These are phyloP conservation scores for Chlamydomonas sp. DNA, from an alignment of 139 green algal species.

Conservation along the genomic window DNA sequence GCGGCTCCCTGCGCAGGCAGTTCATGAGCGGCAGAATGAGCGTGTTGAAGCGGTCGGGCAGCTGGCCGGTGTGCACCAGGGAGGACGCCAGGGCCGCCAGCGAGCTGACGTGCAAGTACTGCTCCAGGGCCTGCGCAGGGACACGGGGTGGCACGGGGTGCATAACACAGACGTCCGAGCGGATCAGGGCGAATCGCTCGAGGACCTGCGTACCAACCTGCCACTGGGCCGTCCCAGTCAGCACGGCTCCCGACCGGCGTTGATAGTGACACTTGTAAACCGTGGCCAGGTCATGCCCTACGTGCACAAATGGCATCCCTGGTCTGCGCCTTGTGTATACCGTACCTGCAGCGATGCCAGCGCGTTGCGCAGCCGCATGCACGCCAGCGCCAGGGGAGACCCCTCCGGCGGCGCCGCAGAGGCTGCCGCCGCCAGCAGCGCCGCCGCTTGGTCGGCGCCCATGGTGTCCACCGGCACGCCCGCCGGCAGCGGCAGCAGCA, in stretches of 20 bases:
- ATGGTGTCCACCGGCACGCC: constrained; percentile 47
- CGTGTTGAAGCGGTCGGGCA: constrained; percentile 92
- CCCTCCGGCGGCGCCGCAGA: constrained; percentile 31
- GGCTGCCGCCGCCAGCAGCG: constrained; percentile 44
- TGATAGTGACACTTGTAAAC: too few relatives aligned
- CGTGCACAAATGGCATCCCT: too few relatives aligned
- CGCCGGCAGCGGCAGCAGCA: constrained; percentile 45
- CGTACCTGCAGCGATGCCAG: constrained; percentile 38
- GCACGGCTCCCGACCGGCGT: too few relatives aligned
- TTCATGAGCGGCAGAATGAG: constrained; percentile 95
- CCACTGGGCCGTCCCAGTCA: too few relatives aligned
- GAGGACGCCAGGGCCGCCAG: constrained; percentile 69
- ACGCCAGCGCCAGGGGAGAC: constrained; percentile 9
- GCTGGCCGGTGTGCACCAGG: constrained; percentile 55
- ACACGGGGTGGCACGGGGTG: background rate
- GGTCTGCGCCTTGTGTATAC: background rate
- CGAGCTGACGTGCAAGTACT: constrained; percentile 60
- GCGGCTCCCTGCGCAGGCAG: constrained; percentile 75
- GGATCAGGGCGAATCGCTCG: too few relatives aligned
- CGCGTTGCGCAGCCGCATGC: background rate
- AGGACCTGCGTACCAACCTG: too few relatives aligned
- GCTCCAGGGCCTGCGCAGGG: constrained; percentile 52
- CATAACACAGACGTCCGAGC: background rate
- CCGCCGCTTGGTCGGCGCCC: constrained; percentile 30
- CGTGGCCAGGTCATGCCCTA: too few relatives aligned